Evolutionary conservation across 73 alveolate species (phyloP).

Genomic region (Paramecium biaurelia): DNA sequence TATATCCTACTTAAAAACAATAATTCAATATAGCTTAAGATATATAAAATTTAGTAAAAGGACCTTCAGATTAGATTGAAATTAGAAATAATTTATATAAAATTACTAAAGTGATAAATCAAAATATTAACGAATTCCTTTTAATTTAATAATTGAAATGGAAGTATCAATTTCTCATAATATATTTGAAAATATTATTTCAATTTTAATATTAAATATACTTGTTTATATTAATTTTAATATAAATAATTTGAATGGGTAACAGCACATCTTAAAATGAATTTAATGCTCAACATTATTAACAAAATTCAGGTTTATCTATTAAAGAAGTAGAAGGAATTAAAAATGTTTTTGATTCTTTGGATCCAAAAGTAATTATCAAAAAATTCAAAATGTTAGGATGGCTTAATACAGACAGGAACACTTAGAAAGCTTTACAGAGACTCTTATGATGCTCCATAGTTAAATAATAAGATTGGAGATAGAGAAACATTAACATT

Average conservation of each 20-base stretch:
- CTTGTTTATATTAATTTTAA: neutral
- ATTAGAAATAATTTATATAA: no score
- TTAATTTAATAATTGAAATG: no score
- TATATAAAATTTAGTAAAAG: no score
- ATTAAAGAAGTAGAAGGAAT: slow-evolving; percentile 11
- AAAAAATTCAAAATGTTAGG: neutral
- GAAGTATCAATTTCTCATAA: neutral
- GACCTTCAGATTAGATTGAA: no score
- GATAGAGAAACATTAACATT: slow-evolving; percentile 41
- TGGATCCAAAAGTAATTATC: slow-evolving; percentile 17
- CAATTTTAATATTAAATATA: neutral
- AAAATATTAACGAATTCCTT: no score
- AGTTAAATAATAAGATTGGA: slow-evolving; percentile 20
- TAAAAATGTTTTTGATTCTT: slow-evolving; percentile 32
- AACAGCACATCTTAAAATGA: neutral
- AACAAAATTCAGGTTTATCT: slow-evolving; percentile 6
- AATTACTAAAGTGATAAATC: no score
- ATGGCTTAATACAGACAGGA: slow-evolving; percentile 8
- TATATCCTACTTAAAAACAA: no score
- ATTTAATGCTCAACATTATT: neutral
- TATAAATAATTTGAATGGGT: slow-evolving; percentile 39
- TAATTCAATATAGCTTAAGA: no score
- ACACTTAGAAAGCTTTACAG: slow-evolving; percentile 21
- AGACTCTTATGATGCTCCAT: slow-evolving; percentile 49
- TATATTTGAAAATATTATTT: neutral